Base-by-base conservation (phyloP, 768 basidiomycete genomes). In the Amanita polypyramis region DNA sequence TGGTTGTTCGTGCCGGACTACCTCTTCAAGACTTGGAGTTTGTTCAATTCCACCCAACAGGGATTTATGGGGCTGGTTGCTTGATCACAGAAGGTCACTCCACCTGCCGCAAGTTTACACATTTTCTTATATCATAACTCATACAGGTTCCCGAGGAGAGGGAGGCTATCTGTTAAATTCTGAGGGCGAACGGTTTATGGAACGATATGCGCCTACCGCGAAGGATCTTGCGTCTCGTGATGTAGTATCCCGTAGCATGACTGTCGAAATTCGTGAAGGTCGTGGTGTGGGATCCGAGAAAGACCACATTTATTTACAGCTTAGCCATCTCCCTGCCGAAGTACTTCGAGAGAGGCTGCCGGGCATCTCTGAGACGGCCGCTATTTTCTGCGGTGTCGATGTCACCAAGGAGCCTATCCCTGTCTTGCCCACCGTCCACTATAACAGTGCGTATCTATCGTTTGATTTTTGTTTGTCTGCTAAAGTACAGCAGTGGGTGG, bases 11-110 rank as follows among this genome's bases (percentile, higher is more conserved):
- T 60, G 96, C 96, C 21, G 96, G 96, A 27, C 74, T 99, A 45
- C 96, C 96, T 46, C 74, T 98, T 37, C 96, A 98, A 70, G 96
- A 99, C 69, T 66, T 86, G 52, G 96, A 99, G 67, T 99, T 99
- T 63, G 94, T 98, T n/a, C 96, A 99, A 65, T 99, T 99, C 89
- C 96, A 98, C 66, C 96, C 96, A 2, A 98, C 96, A 39, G 96
- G 96, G 68, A 98, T 99, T 60, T 99, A 98, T 62, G 96, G 96
- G 55, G 95, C 96, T 58, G 96, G 96, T 41, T 99, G 96, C 68
- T 76, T 99, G 55, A 99, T 99, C 62, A 98, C 95, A 10, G 95
- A 98, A 75, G 94, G 93, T 88, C 7, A 37, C 19, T 19, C 15
- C 23, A 20, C 5, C 21, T 51, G 12, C 21, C n/a, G 12, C 40